Conservation (phyloP, 2,329 filamentous ascomycete species). For the Fusarium circinatum region DNA sequence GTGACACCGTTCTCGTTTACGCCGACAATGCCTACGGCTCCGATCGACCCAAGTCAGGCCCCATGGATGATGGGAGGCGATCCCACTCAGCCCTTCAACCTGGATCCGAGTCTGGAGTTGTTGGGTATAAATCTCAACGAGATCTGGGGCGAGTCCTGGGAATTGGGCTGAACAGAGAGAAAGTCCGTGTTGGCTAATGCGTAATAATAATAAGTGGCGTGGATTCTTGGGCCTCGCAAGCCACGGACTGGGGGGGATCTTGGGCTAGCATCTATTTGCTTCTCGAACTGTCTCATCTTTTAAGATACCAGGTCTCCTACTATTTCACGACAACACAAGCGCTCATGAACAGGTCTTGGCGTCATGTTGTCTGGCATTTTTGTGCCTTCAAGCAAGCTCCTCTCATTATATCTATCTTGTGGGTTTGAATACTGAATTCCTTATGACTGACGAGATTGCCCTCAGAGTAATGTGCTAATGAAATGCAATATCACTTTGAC, state of each 20-base stretch:
- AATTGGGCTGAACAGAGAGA: constrained; percentile 48
- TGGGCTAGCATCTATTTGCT: constrained; percentile 11
- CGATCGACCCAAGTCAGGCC: constrained; percentile 49
- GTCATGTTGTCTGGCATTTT: constrained; percentile 7
- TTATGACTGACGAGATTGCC: constrained; percentile 22
- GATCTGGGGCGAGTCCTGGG: constrained; percentile 64
- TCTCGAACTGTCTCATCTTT: constrained; percentile 18
- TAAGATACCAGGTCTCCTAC: constrained; percentile 36
- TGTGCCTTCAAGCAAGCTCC: constrained; percentile 28
- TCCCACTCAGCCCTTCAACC: constrained; percentile 55
- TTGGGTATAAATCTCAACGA: constrained; percentile 65
- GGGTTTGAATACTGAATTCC: constrained; percentile 34
- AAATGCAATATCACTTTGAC: constrained; percentile 1
- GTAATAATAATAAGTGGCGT: constrained; percentile 41
- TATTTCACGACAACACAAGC: constrained; percentile 35
- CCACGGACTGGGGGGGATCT: constrained; percentile 4
- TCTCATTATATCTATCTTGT: constrained; percentile 16
- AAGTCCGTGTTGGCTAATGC: constrained; percentile 19
- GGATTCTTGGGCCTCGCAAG: constrained; percentile 9
- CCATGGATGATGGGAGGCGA: constrained; percentile 50
- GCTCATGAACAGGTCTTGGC: constrained; percentile 19
- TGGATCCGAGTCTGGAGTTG: constrained; percentile 64
- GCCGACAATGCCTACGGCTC: constrained; percentile 48
- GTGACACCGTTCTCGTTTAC: constrained; percentile 55
- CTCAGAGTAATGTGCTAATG: constrained; percentile 13